These are phyloP conservation scores for Hypholoma fasciculare DNA, from an alignment of 768 basidiomycete genomes.

Conservation along the genomic window DNA sequence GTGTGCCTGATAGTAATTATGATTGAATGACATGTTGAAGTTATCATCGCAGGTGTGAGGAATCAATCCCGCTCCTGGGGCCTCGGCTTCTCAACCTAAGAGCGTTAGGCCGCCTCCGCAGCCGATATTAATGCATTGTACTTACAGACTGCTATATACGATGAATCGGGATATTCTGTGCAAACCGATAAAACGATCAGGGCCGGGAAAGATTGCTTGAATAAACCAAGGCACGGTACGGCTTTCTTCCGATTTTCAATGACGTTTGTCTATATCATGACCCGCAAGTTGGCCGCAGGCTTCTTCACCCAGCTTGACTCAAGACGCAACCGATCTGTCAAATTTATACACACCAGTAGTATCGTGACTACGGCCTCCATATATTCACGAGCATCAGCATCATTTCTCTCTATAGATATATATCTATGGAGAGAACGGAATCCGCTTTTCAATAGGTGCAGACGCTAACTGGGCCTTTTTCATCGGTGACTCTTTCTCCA, in stretches of 20 bases:
- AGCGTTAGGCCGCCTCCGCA: slow-evolving; percentile 14
- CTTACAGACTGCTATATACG: slow-evolving; percentile 13
- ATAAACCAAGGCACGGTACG: slow-evolving; percentile 8
- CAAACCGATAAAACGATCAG: slow-evolving; percentile 17
- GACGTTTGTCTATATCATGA: slow-evolving; percentile 15
- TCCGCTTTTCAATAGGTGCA: neutral
- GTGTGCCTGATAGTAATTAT: slow-evolving; percentile 28
- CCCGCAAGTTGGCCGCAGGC: slow-evolving; percentile 2
- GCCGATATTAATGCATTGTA: slow-evolving; percentile 17
- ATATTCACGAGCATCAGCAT: slow-evolving; percentile 1
- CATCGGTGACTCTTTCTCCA: slow-evolving; percentile 14
- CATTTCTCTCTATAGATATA: slow-evolving; percentile 3
- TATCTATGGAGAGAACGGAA: neutral
- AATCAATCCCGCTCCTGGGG: slow-evolving; percentile 24
- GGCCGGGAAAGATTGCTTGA: slow-evolving; percentile 12
- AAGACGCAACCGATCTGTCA: slow-evolving; percentile 13
- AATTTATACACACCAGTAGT: neutral
- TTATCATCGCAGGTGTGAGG: slow-evolving; percentile 12
- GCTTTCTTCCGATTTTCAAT: slow-evolving; percentile 7
- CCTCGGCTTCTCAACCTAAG: slow-evolving; percentile 20
- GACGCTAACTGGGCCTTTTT: neutral
- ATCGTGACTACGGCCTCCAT: slow-evolving; percentile 2
- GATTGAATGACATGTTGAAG: slow-evolving; percentile 23
- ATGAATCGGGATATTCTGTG: slow-evolving; percentile 17
- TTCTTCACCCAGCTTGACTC: neutral